These are phyloP conservation scores for Teunomyces atbi DNA, from an alignment of 805 yeast genomes.

Conservation along the genomic window DNA sequence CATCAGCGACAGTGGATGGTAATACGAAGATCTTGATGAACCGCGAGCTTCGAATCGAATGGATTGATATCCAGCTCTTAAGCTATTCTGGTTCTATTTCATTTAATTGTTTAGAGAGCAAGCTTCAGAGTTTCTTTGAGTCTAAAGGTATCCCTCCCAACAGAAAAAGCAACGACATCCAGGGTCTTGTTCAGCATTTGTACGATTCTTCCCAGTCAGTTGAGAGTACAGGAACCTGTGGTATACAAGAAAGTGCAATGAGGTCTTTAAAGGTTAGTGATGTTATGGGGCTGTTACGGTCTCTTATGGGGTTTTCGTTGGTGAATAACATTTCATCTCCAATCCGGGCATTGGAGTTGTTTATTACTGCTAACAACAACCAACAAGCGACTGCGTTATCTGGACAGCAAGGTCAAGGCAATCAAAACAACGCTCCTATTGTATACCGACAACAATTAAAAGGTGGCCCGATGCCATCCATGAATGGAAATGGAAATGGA, in stretches of 20 bases:
- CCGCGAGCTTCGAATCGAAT: slow-evolving; percentile 63
- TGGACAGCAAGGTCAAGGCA: slow-evolving; percentile 3
- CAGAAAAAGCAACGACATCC: slow-evolving; percentile 5
- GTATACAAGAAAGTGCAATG: slow-evolving; percentile 64
- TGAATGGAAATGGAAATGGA: slow-evolving; percentile 1
- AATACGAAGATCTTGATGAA: slow-evolving; percentile 62
- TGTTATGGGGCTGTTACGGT: slow-evolving; percentile 68
- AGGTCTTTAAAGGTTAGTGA: slow-evolving; percentile 74
- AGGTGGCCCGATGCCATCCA: neutral
- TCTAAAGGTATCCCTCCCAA: slow-evolving; percentile 11
- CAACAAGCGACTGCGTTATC: slow-evolving; percentile 16
- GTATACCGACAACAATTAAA: slow-evolving; percentile 5
- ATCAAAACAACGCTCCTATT: neutral
- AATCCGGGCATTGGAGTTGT: slow-evolving; percentile 49
- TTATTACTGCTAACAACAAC: slow-evolving; percentile 24
- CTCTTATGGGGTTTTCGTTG: slow-evolving; percentile 59
- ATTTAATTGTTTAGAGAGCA: slow-evolving; percentile 23
- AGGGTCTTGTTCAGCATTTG: slow-evolving; percentile 16
- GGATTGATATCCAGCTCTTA: slow-evolving; percentile 56
- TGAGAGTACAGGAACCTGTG: slow-evolving; percentile 52
- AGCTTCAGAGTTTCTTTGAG: slow-evolving; percentile 19
- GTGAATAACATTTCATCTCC: slow-evolving; percentile 52
- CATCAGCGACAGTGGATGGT: slow-evolving; percentile 61
- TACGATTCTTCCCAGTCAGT: slow-evolving; percentile 51
- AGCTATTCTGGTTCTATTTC: slow-evolving; percentile 27